Base-by-base conservation (phyloP, 108 stramenopile species). In the Cylindrotheca fusiformis region DNA sequence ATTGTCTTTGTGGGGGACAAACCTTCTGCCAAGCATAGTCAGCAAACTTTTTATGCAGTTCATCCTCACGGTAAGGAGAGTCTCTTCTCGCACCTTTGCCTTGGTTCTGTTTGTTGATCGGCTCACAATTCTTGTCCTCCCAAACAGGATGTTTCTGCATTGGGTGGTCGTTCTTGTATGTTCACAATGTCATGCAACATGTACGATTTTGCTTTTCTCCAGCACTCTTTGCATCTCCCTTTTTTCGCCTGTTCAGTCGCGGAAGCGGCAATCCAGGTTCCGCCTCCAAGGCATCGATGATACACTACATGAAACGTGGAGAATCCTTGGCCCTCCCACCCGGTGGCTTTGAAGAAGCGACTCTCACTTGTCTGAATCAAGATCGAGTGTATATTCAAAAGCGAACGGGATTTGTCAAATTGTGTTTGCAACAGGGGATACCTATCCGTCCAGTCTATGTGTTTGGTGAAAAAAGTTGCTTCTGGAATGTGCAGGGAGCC, bases 301-400 rank as follows among this genome's bases (percentile, higher is more conserved):
- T 63, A 8, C 6, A 19, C 29, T 56, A 51, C 29, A 63, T 71
- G 70, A 8, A 23, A 6, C 5, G 18, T n/a, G 32, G 48, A 0
- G 21, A 48, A 32, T 53, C 70, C 56, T 60, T 80, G 23, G 85
- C 82, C 12, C 54, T 89, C 45, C 76, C 72, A 26, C 84, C 88
- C 4, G 88, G 89, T 18, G 89, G 89, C 2, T 83, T 90, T 46
- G 83, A 90, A 57, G 89, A 90, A 57, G 89, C 84, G 1, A 83
- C 89, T 12, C 48, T 90, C 20, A 70, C 83, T 17, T 65, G 30
- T 41, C 49, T 53, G 1, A 26, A 44, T 20, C 32, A 53, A 17
- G 84, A 86, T 58, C 75, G 89, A 25, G 81, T 85, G 20, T 90
- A 67, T 41, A 68, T 90, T 30, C 74, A 81, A 31, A 68, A 63